A percentile compares a stretch with the other conserved stretches of the same genome.
Evolutionary conservation across 164 flowering plant genomes (phyloP).

Genomic region (Vitis rotundifolia): DNA sequence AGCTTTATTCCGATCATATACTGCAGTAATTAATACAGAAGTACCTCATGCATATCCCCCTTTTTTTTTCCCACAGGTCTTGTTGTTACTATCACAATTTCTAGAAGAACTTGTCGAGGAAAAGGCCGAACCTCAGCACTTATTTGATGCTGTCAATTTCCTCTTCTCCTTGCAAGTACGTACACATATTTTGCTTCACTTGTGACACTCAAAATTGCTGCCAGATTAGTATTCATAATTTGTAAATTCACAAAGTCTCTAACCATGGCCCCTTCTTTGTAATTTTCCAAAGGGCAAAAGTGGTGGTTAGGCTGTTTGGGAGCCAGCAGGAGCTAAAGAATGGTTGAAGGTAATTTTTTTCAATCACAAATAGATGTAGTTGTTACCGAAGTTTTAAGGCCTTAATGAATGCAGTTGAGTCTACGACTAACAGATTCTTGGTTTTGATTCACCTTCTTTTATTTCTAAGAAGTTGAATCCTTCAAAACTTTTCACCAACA

Average conservation of each 20-base stretch:
- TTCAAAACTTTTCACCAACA: conserved; percentile 33
- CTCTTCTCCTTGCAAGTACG: conserved; percentile 51
- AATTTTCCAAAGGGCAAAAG: conserved; percentile 19
- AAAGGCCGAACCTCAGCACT: conserved; percentile 31
- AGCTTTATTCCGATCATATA: neutral
- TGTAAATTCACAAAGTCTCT: no score
- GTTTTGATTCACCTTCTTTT: neutral
- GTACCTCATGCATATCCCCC: neutral
- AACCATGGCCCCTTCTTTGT: no score
- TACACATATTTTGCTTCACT: no score
- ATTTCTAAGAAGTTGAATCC: conserved; percentile 33
- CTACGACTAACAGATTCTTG: neutral
- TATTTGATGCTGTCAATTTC: conserved; percentile 50
- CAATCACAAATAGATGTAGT: neutral
- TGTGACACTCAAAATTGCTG: no score
- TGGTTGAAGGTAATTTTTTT: conserved; percentile 38
- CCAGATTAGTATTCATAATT: no score
- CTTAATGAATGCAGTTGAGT: neutral
- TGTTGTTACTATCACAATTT: conserved; percentile 41
- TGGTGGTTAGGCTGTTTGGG: conserved; percentile 50
- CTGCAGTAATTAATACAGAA: neutral
- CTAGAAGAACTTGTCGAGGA: conserved; percentile 58
- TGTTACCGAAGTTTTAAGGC: neutral
- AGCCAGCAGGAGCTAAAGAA: conserved; percentile 33
- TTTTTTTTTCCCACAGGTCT: conserved; percentile 28